Evolutionary conservation across 163 green algal species (phyloP), one percentile per base, ranked within the genome.

Genomic region (Scenedesmus sp.): DNA sequence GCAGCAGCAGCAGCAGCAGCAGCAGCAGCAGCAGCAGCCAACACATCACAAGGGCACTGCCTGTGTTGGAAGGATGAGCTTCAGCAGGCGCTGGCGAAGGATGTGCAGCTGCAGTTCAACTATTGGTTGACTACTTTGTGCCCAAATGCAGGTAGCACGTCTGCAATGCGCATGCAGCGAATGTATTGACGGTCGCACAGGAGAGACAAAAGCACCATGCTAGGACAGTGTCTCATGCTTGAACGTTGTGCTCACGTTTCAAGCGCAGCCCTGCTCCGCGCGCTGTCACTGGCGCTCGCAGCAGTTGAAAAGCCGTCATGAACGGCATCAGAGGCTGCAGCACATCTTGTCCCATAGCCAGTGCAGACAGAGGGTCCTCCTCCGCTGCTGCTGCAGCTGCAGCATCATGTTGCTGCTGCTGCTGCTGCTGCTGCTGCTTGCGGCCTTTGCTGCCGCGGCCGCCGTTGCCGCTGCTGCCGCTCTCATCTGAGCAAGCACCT

Each of bases 241-340:
- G 68, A 24, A 37, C 33, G 46, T 33, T 33, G n/a, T 26, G 73
- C 86, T 85, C 72, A 86, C 88, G 88, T 80, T 92, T 92, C 49
- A 92, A 68, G 15, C 88, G 26, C 26, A 88, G 61, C 22, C 88
- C 88, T n/a, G 88, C 88, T 42, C 81, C 88, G 13, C 49, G 59
- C 24, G 81, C 88, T 5, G 82, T 88, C n/a, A 85, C 37, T 1
- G 88, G 81, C 22, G 35, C 44, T 44, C 88, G 44, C 70, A 92
- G 49, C 88, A 92, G 81, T 51, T 92, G 88, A 40, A 92, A 92
- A 6, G 88, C 88, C 2, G 88, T 92, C 81, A 86, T 86, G 6
- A 91, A 91, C 0, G 87, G 87, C 87, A 91, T 91, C 78, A 91
- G 87, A 43, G 87, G 87, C 49, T 86, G 87, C 42, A 91, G 42